Evolutionary conservation across 78 protist genomes (phyloP).

Genomic region (Dictyostelium discoideum): dicty_2.7 NC_007088.5:5683001-5683500

Average conservation of each 20-base stretch:
- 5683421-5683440: not conserved
- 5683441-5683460: not conserved
- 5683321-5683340: not conserved
- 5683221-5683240: slow-evolving; percentile 38
- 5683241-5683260: slow-evolving; percentile 52
- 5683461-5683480: not conserved
- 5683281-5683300: slow-evolving; percentile 6
- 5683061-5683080: slow-evolving; percentile 41
- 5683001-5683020: slow-evolving; percentile 54
- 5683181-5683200: slow-evolving; percentile 52
- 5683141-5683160: slow-evolving; percentile 47
- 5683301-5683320: slow-evolving; percentile 26
- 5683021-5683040: slow-evolving; percentile 47
- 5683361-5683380: slow-evolving; percentile 4
- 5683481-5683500: not conserved
- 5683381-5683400: not conserved
- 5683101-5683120: slow-evolving; percentile 31
- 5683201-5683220: slow-evolving; percentile 31
- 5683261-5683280: slow-evolving; percentile 19
- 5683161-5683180: slow-evolving; percentile 50
- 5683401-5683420: not conserved
- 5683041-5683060: slow-evolving; percentile 14
- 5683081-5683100: slow-evolving; percentile 46
- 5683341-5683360: not conserved
- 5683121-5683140: slow-evolving; percentile 49